Evolutionary conservation across 106 monocot genomes (phyloP).

Genomic region (Dendrobium officinale): DNA sequence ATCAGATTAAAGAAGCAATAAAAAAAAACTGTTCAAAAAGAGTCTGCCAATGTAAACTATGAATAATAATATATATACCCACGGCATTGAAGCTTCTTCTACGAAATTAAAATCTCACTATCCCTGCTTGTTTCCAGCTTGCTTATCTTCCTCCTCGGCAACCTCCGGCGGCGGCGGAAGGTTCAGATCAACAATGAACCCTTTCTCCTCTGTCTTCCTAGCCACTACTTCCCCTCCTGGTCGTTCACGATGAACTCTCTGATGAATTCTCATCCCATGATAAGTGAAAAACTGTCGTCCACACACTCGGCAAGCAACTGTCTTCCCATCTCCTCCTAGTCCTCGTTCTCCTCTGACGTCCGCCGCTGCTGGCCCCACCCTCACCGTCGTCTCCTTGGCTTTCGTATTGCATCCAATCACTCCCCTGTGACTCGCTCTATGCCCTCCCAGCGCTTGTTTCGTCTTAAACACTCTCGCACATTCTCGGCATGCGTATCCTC

Average conservation of each 20-base stretch:
- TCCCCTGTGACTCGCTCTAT: slow-evolving; percentile 7
- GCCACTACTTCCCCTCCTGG: background rate
- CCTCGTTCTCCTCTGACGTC: background rate
- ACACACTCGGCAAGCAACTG: background rate
- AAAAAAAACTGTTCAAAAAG: too few relatives aligned
- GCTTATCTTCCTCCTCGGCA: background rate
- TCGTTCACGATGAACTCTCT: background rate
- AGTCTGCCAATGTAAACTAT: too few relatives aligned
- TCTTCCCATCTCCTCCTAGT: background rate
- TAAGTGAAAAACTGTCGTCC: background rate
- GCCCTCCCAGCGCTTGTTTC: slow-evolving; percentile 3
- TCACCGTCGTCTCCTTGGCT: background rate
- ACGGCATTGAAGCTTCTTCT: too few relatives aligned
- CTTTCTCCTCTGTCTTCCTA: background rate
- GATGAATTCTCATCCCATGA: slow-evolving; percentile 10
- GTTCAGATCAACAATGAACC: background rate
- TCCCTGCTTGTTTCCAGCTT: background rate
- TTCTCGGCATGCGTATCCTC: background rate
- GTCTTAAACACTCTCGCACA: background rate
- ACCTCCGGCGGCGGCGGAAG: background rate
- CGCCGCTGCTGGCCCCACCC: background rate
- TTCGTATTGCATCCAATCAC: slow-evolving; percentile 5
- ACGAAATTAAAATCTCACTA: too few relatives aligned
- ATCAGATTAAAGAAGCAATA: too few relatives aligned
- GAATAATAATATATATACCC: too few relatives aligned